Evolutionary conservation across 352 stramenopile species (phyloP), one percentile per base, ranked within the genome.

Genomic region (Phytopythium cucurbitacearum): DNA sequence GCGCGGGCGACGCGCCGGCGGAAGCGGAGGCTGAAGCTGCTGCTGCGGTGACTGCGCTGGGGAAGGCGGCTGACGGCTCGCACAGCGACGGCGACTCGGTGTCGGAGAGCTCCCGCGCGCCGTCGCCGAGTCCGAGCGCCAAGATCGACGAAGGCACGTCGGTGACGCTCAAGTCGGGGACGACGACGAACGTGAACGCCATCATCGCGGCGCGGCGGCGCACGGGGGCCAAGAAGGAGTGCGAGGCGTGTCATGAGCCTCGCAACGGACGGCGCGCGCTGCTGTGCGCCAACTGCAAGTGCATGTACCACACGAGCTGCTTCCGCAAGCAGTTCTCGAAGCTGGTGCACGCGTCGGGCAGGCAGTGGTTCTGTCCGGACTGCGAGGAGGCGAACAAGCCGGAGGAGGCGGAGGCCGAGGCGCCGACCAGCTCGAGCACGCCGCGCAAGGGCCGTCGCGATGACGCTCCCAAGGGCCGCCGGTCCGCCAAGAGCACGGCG

Each of bases 301-400:
- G 72, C 53, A 91, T 91, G 76, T 94, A 89, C 46, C 84, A 94
- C 69, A 73, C 72, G 36, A 92, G 78, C 53, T 94, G 84, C 72
- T 91, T 86, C 59, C 81, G 84, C 36, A 83, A 90, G 54, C 76
- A 89, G 59, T 89, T 82, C 53, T 58, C 67, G 33, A 91, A 91
- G 51, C 47, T 90, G 11, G 77, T 84, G 48, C 73, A 75, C 34
- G 64, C 71, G 43, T 65, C 62, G 15, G 71, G 71, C 51, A 85
- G 87, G 36, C 81, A 92, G 51, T 94, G 84, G 84, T 79, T 77
- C 58, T 94, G 84, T 54, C 80, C 77, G 0, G 84, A 94, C 36
- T 94, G 84, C 48, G 84, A 94, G 50, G 69, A 78, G 0, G 53
- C 51, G 13, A 62, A 52, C 34, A 69, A 66, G 45, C 65, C 62